Percentiles rank a stretch among this genome's conserved stretches.
Evolutionary conservation across 805 yeast genomes (phyloP).

Genomic region (Cyberlindnera sargentensis): DNA sequence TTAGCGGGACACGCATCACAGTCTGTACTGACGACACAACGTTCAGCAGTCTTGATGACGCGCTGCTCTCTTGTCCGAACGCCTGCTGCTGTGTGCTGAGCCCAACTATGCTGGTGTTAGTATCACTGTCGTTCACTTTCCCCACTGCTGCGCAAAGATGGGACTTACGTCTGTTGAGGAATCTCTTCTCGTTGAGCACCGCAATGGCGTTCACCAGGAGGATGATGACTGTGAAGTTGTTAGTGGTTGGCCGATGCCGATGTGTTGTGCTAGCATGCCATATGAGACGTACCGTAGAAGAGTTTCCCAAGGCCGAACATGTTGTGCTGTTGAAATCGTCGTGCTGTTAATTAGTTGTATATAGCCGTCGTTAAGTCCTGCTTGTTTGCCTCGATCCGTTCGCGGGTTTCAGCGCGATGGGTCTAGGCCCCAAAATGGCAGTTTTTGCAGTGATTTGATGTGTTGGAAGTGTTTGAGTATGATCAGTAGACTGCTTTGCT

Average conservation of each 20-base stretch:
- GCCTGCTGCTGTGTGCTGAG: conserved; percentile 29
- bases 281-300: conserved; percentile 35
- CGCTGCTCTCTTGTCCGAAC: conserved; percentile 40
- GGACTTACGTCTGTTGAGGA: conserved; percentile 47
- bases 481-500: too few species aligned
- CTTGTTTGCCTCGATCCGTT: too few species aligned
- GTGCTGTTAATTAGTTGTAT: not conserved
- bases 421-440: too few species aligned
- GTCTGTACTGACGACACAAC: conserved; percentile 72
- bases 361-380: not conserved
- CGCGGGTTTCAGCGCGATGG: too few species aligned
- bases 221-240: conserved; percentile 27
- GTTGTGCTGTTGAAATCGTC: conserved; percentile 5
- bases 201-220: conserved; percentile 69
- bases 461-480: too few species aligned
- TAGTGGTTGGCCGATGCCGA: too few species aligned
- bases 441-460: too few species aligned
- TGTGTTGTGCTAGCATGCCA: too few species aligned
- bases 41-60: conserved; percentile 54
- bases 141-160: too few species aligned
- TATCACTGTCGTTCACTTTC: not conserved
- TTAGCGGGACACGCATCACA: conserved; percentile 67
- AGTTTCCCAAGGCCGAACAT: conserved; percentile 58
- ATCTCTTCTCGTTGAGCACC: conserved; percentile 73
- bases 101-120: conserved; percentile 30